These are phyloP conservation scores for Aspergillus caelatus DNA, from an alignment of 2,329 filamentous ascomycete genomes.

Conservation along the genomic window DNA sequence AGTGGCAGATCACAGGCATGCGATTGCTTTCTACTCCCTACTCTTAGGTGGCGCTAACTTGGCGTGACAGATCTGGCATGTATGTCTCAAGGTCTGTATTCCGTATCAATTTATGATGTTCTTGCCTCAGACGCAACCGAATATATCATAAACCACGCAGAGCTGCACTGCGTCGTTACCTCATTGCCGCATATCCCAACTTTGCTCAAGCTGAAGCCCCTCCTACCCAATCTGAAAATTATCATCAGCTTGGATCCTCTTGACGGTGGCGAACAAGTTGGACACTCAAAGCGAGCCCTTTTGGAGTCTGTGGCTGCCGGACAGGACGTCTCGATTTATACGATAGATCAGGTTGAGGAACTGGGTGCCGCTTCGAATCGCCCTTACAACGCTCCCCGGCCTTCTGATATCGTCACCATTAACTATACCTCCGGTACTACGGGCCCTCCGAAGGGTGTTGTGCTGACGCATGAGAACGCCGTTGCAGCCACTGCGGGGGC, in stretches of 20 bases:
- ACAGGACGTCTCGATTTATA: slow-evolving; percentile 76
- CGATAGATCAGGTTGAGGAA: slow-evolving; percentile 78
- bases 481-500: slow-evolving; percentile 70
- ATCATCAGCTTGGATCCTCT: slow-evolving; percentile 86
- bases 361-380: slow-evolving; percentile 72
- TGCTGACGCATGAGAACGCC: slow-evolving; percentile 78
- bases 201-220: slow-evolving; percentile 77
- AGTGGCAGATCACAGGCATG: slow-evolving; percentile 82
- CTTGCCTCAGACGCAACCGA: slow-evolving; percentile 88
- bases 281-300: slow-evolving; percentile 77
- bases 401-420: slow-evolving; percentile 77
- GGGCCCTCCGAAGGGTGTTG: slow-evolving; percentile 65
- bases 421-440: slow-evolving; percentile 70
- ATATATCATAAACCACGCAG: slow-evolving; percentile 92
- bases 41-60: not conserved
- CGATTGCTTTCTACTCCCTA: not conserved
- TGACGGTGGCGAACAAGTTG: slow-evolving; percentile 74
- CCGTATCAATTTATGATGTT: slow-evolving; percentile 94
- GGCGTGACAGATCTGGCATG: slow-evolving; percentile 71
- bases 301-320: slow-evolving; percentile 74
- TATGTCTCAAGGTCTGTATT: slow-evolving; percentile 83
- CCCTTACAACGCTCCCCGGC: slow-evolving; percentile 69
- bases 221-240: slow-evolving; percentile 78
- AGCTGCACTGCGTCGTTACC: slow-evolving; percentile 73
- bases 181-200: slow-evolving; percentile 80